Evolutionary conservation across 176 grass and related monocot species (phyloP).

Genomic region (Zea mays): Zm-B73-REFERENCE-NAM-5.0 NC_050097.1:206676001-206676500

Average conservation of each 20-base stretch:
- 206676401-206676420: too few species aligned
- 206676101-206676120: conserved; percentile 65
- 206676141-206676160: conserved; percentile 45
- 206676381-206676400: neutral
- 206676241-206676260: too few species aligned
- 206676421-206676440: neutral
- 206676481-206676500: neutral
- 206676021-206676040: conserved; percentile 35
- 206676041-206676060: conserved; percentile 57
- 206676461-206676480: too few species aligned
- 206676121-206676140: conserved; percentile 53
- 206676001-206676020: neutral
- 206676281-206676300: neutral
- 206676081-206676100: conserved; percentile 48
- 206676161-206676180: neutral
- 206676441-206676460: neutral
- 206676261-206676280: neutral
- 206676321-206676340: too few species aligned
- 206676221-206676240: neutral
- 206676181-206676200: neutral
- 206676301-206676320: too few species aligned
- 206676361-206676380: neutral
- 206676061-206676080: conserved; percentile 46
- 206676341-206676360: neutral
- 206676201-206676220: neutral